Base-by-base conservation (phyloP, 106 monocot genomes). In the Hemerocallis citrina region DNA sequence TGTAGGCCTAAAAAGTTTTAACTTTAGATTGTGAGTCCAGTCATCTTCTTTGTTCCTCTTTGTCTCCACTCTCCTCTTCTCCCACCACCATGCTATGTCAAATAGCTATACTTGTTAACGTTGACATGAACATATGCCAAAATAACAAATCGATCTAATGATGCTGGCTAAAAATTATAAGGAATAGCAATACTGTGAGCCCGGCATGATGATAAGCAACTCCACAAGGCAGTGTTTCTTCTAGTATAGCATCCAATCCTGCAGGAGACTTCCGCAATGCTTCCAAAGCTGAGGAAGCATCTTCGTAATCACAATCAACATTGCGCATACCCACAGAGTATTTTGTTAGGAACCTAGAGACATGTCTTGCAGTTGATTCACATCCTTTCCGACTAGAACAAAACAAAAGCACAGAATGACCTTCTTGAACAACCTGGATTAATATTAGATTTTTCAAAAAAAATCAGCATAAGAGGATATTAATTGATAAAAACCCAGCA, bases 141-240 rank as follows among this genome's bases (percentile, higher is more conserved):
- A n/a, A n/a, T n/a, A n/a, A n/a, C n/a, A n/a, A n/a, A n/a, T n/a
- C n/a, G n/a, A n/a, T n/a, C n/a, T n/a, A n/a, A n/a, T 25, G 37
- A 37, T 32, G 12, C 14, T 7, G 2, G 8, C 19, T 35, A 52
- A 13, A 20, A 42, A 43, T 19, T 12, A 22, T 21, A 71, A 46
- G 3, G 35, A 38, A 50, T 28, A 58, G 9, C 6, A 32, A 35
- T 81, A 98, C 96, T 69, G 96, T 98, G 13, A 98, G 85, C 19
- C 96, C 96, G 68, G 96, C 96, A 85, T 98, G 96, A 67, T 98
- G 96, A 80, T 92, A 92, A 21, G 88, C 96, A 60, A 98, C 88
- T 63, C 96, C 96, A 74, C 63, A 79, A 37, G 96, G 91, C 15
- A 98, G 48, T 52, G 92, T 98, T 75, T 91, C 88, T 66, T 82